Base-by-base conservation (phyloP, 495 filamentous ascomycete species). In the Neurospora sp. region DNA sequence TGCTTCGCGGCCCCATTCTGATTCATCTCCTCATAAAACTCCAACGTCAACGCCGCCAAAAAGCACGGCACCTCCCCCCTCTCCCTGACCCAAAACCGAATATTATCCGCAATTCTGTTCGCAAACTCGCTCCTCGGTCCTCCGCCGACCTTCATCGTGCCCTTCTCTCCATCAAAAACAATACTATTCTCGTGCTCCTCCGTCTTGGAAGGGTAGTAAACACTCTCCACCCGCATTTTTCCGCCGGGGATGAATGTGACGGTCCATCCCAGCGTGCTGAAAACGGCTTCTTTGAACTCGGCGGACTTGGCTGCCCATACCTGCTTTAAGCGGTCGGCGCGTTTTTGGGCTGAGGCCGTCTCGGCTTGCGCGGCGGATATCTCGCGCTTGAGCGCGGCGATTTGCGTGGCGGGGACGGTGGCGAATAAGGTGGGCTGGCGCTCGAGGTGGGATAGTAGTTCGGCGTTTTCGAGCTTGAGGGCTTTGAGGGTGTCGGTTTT, bases 61-160 rank as follows among this genome's bases (percentile, higher is more conserved):
- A 98, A 94, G 71, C 94, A 94, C 69, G 96, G 96, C 69, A 99
- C 95, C 78, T 92, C 93, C 71, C 93, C 92, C 83, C 91, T 87
- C 78, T 93, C 92, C 77, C 95, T 90, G 2, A 97, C 94, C 96
- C 96, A 99, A 81, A 96, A 97, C 78, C 91, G 88, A 76, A 97
- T 93, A 69, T 93, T 86, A 70, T 91, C 90, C 75, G 87, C 88
- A 40, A 98, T 96, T 81, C 93, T 90, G 73, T 88, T 83, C 35
- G 94, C 95, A 82, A 99, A 99, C 38, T 86, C 86, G 77, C 91
- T 94, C 76, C 93, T 88, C 5, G 93, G 93, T 0, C 96, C 96
- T 6, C 96, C 96, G 18, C 90, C 91, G 73, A 98, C 91, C 85
- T 98, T 98, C 96, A 99, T 99, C 31, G 93, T 97, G 37, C 96